Evolutionary conservation across 225 moss, liverwort and hornwort genomes (phyloP), one percentile per base, ranked within the genome.

Genomic region (Sphagnum tenellum): DNA sequence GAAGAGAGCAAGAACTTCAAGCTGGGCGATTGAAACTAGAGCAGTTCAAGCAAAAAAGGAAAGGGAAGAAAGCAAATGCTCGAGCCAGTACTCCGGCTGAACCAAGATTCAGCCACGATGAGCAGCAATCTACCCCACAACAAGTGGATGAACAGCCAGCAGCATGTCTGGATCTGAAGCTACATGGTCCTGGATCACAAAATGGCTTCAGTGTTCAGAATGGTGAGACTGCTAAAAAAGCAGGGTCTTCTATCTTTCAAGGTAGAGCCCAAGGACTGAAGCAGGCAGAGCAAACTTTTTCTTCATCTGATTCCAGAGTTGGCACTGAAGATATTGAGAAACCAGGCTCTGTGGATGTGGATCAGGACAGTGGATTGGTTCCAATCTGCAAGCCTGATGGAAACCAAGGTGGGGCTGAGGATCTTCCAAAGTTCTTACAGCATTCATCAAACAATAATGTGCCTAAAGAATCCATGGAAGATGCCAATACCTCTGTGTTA

Each of bases 1-100:
- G 80, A 71, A 81, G 75, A 67, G 77, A 85, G 67, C 71, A 76
- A 64, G 78, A 85, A 59, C 72, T 85, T 59, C 73, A 74, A 70
- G 81, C 79, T 48, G 85, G 81, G 5, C 62, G 76, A 62, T 78
- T 71, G 67, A 85, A 70, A 74, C 68, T 76, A 51, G 78, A 73
- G 67, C 66, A 81, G 73, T 81, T 49, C 44, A 72, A 78, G 74
- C 70, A 80, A 63, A 57, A 77, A 57, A 64, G 68, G 61, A 80
- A 77, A 55, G 47, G 44, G 44, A 61, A 61, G 61, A 61, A 61
- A 10, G 44, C 61, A 12, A 61, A 45, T 46, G 8, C 47, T 29
- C 29, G 29, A 29, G 29, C 29, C 29, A 29, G 29, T 29, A 29
- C 29, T 29, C 29, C 1, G 29, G 29, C 29, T 29, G 29, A 29